Evolutionary conservation across 192 early-diverging fungal genomes (phyloP).

Genomic region (Funneliformis mosseae): DNA sequence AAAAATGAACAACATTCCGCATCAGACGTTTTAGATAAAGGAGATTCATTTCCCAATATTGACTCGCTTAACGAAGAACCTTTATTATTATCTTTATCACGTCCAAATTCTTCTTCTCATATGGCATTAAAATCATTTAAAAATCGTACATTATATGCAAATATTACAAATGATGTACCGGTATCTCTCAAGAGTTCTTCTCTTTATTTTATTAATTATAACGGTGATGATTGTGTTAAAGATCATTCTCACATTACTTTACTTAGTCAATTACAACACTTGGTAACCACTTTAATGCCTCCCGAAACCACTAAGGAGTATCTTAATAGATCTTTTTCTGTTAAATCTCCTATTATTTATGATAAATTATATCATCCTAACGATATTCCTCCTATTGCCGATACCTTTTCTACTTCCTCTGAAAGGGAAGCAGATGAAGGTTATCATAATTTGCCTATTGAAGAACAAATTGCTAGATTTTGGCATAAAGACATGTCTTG

Average conservation of each 20-base stretch:
- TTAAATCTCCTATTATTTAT: slow-evolving; percentile 38
- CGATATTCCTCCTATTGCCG: not conserved
- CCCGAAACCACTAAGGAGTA: slow-evolving; percentile 19
- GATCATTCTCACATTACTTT: slow-evolving; percentile 1
- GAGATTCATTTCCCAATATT: not conserved
- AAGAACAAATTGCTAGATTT: slow-evolving; percentile 39
- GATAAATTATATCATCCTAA: slow-evolving; percentile 29
- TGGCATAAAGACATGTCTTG: slow-evolving; percentile 49
- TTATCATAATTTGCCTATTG: not conserved
- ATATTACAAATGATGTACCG: slow-evolving; percentile 52
- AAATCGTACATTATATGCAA: slow-evolving; percentile 50
- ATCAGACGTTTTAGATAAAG: not conserved
- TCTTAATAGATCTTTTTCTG: slow-evolving; percentile 27
- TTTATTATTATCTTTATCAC: slow-evolving; percentile 46
- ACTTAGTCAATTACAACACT: slow-evolving; percentile 33
- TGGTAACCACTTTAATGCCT: slow-evolving; percentile 29
- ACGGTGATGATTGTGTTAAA: slow-evolving; percentile 37
- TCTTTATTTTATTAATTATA: slow-evolving; percentile 34
- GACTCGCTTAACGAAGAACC: slow-evolving; percentile 34
- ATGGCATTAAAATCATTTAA: slow-evolving; percentile 39
- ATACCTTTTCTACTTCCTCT: too few species aligned
- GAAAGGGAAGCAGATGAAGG: not conserved
- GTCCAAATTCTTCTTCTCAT: slow-evolving; percentile 41
- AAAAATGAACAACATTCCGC: not conserved
- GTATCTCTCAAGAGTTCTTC: slow-evolving; percentile 44